Evolutionary conservation across 2,329 filamentous ascomycete genomes (phyloP), one percentile per base, ranked within the genome.

Genomic region (Purpureocillium takamizusanense): DNA sequence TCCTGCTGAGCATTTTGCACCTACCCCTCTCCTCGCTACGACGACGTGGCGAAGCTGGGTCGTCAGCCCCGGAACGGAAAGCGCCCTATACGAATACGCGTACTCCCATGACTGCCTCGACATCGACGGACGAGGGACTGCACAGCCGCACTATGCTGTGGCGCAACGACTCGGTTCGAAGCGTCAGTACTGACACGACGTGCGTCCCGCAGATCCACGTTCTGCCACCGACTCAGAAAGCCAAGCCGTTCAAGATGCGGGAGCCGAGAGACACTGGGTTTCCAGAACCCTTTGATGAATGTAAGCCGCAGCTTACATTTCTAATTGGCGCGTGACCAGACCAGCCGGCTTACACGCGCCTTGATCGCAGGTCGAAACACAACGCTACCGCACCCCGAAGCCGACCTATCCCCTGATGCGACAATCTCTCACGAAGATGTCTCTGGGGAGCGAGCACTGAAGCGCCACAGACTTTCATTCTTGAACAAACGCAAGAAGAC

Each of bases 371-470:
- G 56, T 33, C 65, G 69, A 44, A 81, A 78, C 48, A 82, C 78
- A 12, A 78, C 76, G 3, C 62, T 76, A 13, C 74, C 72, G 15
- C 76, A 81, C 43, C 78, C 78, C 16, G 75, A 78, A 14, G 78
- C 78, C 41, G 68, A 78, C 47, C 64, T 74, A 7, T 71, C 68
- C 12, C 68, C 69, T 35, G 66, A 74, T 43, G 77, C 76, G 33
- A 69, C 62, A 49, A 74, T 82, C 42, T 68, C 67, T 30, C 66
- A 71, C 38, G 67, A 72, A 38, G 74, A 79, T 44, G 57, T 76
- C 33, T 62, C 67, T 38, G 56, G 67, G 1, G 55, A 58, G 17
- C 61, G 59, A 35, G 60, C 63, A 25, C 49, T 69, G 31, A 54
- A 60, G 28, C 63, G 69, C 33, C 62, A 67, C 31, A 63, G 64